phyloP scores from a whole-genome alignment of 2,329 filamentous ascomycete genomes.

The Coniochaeta ligniaria region DNA sequence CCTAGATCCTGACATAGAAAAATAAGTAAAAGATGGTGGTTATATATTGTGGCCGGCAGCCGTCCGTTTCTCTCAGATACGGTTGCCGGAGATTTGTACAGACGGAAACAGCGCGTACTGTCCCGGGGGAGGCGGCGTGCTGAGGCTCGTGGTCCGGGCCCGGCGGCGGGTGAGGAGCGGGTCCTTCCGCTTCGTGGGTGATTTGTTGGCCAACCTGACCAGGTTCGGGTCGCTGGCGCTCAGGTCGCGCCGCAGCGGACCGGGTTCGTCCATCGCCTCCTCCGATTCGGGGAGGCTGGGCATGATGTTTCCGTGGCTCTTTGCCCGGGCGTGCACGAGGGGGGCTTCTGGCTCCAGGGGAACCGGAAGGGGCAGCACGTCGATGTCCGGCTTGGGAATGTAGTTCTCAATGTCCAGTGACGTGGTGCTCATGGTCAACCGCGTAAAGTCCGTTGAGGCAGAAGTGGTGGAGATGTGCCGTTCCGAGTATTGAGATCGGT shows the following conservation, averaged over 20 bases:
- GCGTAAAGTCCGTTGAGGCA: conserved; percentile 45
- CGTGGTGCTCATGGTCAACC: conserved; percentile 45
- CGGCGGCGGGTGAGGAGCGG: conserved; percentile 23
- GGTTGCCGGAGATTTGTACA: conserved; percentile 13
- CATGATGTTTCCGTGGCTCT: conserved; percentile 12
- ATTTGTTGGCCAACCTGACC: conserved; percentile 6
- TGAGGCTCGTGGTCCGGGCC: conserved; percentile 38
- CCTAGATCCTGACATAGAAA: neutral
- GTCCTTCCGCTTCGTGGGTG: conserved; percentile 14
- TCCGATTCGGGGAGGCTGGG: conserved; percentile 19
- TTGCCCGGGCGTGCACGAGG: conserved; percentile 12
- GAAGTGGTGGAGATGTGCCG: conserved; percentile 48
- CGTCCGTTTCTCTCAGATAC: conserved; percentile 8
- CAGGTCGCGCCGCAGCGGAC: conserved; percentile 13
- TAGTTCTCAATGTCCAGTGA: conserved; percentile 29
- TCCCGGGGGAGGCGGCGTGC: conserved; percentile 35
- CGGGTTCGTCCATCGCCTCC: conserved; percentile 17
- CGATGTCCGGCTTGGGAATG: conserved; percentile 11
- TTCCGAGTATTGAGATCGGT: conserved; percentile 35
- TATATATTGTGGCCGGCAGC: neutral
- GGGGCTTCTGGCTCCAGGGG: conserved; percentile 5
- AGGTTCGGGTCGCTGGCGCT: conserved; percentile 20
- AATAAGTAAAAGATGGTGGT: neutral
- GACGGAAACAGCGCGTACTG: conserved; percentile 39
- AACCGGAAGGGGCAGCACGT: conserved; percentile 11